Conservation (phyloP, 1,284 basidiomycete genomes). For the Moesziomyces sp. region DNA sequence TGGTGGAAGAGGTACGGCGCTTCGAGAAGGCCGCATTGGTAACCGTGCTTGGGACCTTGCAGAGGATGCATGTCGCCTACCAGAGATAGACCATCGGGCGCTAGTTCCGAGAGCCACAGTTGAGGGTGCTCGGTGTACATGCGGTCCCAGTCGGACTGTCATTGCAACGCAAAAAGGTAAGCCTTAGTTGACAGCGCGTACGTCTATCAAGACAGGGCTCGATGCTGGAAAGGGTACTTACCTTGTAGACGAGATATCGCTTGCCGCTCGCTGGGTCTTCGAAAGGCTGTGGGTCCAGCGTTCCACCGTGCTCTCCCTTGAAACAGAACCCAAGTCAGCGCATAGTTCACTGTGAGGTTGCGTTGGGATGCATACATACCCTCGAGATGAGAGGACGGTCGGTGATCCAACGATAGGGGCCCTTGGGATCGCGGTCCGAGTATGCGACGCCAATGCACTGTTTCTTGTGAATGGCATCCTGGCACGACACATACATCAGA, state of each 20-base stretch:
- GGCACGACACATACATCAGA: conserved; percentile 55
- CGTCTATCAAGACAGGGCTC: not conserved
- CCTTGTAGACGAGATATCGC: conserved; percentile 56
- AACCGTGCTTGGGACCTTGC: conserved; percentile 37
- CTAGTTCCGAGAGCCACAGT: conserved; percentile 55
- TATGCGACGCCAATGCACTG: conserved; percentile 59
- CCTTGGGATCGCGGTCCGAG: conserved; percentile 32
- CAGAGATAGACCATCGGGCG: conserved; percentile 51
- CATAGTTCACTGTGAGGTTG: not conserved
- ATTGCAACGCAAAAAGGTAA: too few relatives aligned
- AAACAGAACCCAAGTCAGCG: not conserved
- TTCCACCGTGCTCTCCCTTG: conserved; percentile 47
- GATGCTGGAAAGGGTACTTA: not conserved
- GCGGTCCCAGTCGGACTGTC: conserved; percentile 27
- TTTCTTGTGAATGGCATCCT: conserved; percentile 38
- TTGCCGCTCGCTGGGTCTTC: conserved; percentile 44
- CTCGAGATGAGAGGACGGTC: conserved; percentile 48
- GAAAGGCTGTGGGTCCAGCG: conserved; percentile 57
- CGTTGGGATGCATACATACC: conserved; percentile 11
- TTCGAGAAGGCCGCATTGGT: conserved; percentile 50
- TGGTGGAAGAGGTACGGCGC: conserved; percentile 56
- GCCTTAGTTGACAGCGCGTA: too few relatives aligned
- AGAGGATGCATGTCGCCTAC: conserved; percentile 47
- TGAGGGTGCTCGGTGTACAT: conserved; percentile 54
- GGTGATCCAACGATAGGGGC: conserved; percentile 51